Percentiles rank a stretch among this genome's conserved stretches.
These are phyloP conservation scores for Vigna nakashimae DNA, from an alignment of 306 rosid genomes.

Conservation along the genomic window DNA sequence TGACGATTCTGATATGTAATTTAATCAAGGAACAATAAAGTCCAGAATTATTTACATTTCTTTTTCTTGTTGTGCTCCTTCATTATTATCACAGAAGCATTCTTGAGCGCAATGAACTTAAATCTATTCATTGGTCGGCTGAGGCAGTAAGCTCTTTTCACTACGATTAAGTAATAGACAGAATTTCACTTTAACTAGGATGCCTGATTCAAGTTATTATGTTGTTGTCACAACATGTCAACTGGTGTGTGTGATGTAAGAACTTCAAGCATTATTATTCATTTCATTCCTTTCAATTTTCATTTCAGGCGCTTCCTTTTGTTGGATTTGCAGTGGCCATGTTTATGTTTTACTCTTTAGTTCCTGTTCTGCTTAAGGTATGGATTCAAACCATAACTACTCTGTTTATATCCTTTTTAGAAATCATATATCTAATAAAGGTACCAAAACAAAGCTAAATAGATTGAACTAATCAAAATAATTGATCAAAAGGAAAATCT, in stretches of 20 bases:
- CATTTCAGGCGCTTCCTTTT: constrained; percentile 87
- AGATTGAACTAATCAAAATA: not conserved
- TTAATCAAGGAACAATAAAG: not conserved
- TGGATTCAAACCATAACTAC: constrained; percentile 33
- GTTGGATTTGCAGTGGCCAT: constrained; percentile 86
- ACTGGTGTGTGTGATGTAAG: not conserved
- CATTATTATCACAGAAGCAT: constrained; percentile 66
- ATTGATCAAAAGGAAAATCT: not conserved
- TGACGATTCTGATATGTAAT: not conserved
- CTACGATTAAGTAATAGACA: constrained; percentile 4
- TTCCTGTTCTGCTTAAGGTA: constrained; percentile 92
- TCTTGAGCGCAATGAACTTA: constrained; percentile 83
- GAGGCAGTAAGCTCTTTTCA: constrained; percentile 74
- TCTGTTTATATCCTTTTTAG: constrained; percentile 28
- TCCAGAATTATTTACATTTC: constrained; percentile 24
- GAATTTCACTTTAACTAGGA: constrained; percentile 28
- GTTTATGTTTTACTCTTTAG: constrained; percentile 92
- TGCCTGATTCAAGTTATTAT: constrained; percentile 16
- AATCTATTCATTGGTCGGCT: constrained; percentile 87
- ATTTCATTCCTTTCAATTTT: constrained; percentile 41
- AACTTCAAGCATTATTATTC: constrained; percentile 18
- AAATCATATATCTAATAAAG: not conserved
- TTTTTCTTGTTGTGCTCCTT: constrained; percentile 58
- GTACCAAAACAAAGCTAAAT: not conserved
- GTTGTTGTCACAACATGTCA: constrained; percentile 7